Conservation (phyloP, 1,139 yeast species). For the Scheffersomyces quercinus region DNA sequence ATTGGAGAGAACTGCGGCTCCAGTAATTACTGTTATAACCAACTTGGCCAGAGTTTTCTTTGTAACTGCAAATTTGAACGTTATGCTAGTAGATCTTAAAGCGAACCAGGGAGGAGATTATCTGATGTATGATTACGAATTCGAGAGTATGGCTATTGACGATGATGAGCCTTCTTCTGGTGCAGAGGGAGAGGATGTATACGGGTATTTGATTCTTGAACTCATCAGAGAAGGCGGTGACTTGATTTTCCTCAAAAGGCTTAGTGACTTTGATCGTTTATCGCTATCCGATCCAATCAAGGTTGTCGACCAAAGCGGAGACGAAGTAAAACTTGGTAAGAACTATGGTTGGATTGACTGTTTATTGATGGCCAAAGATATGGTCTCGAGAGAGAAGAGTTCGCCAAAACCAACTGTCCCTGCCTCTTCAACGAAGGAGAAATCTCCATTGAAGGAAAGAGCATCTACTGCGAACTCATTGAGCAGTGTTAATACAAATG, state of each 20-base stretch:
- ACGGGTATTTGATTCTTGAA: slow-evolving; percentile 67
- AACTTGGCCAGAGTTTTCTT: slow-evolving; percentile 47
- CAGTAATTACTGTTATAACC: slow-evolving; percentile 52
- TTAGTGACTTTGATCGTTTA: slow-evolving; percentile 23
- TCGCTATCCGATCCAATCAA: slow-evolving; percentile 31
- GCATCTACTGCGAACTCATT: slow-evolving; percentile 48
- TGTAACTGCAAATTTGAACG: slow-evolving; percentile 37
- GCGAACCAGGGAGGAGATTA: slow-evolving; percentile 60
- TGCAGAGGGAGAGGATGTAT: slow-evolving; percentile 29
- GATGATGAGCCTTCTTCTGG: slow-evolving; percentile 33
- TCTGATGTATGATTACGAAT: slow-evolving; percentile 79
- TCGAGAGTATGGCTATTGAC: slow-evolving; percentile 41
- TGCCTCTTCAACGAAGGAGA: slow-evolving; percentile 28
- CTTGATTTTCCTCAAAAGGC: slow-evolving; percentile 56
- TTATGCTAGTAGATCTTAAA: slow-evolving; percentile 45
- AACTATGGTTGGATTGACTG: slow-evolving; percentile 51
- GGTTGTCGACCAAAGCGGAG: slow-evolving; percentile 38
- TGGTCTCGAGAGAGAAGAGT: slow-evolving; percentile 24
- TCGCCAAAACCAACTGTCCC: slow-evolving; percentile 13
- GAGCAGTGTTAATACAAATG: slow-evolving; percentile 20
- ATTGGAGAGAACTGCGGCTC: slow-evolving; percentile 35
- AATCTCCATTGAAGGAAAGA: slow-evolving; percentile 44
- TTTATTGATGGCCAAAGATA: slow-evolving; percentile 43
- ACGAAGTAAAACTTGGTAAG: slow-evolving; percentile 35
- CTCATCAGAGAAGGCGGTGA: slow-evolving; percentile 56